These are phyloP conservation scores for Ophiostoma sp. DNA, from an alignment of 2,329 filamentous ascomycete genomes.

Conservation along the genomic window DNA sequence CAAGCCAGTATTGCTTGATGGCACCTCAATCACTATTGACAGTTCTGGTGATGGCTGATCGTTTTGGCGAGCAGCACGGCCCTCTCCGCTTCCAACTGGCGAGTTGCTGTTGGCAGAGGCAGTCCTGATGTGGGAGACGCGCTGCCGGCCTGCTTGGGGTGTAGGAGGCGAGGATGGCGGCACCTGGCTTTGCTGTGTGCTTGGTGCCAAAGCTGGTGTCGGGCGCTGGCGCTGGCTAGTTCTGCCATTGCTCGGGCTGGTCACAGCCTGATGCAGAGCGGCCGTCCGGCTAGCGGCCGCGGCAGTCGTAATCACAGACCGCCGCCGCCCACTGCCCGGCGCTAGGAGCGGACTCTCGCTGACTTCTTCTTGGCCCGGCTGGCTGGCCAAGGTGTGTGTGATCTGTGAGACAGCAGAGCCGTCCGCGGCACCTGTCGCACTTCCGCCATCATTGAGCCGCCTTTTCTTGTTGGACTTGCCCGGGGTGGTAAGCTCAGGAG, in stretches of 20 bases:
- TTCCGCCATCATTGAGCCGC: slow-evolving; percentile 31
- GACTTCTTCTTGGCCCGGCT: slow-evolving; percentile 39
- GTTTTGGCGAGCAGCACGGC: not conserved
- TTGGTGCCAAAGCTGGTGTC: no score
- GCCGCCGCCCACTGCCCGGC: slow-evolving; percentile 51
- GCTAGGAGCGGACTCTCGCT: slow-evolving; percentile 50
- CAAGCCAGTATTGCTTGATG: not conserved
- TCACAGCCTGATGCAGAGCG: slow-evolving; percentile 38
- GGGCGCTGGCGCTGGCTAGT: no score
- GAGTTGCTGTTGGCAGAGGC: not conserved
- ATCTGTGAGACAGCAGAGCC: not conserved
- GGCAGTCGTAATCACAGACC: slow-evolving; percentile 36
- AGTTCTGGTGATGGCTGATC: slow-evolving; percentile 36
- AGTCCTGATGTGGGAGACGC: not conserved
- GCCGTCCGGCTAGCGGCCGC: slow-evolving; percentile 33
- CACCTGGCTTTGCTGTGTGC: not conserved
- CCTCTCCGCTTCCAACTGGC: not conserved
- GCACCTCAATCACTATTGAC: slow-evolving; percentile 11
- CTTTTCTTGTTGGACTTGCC: slow-evolving; percentile 42
- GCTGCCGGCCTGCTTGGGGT: not conserved
- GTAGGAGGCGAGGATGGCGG: no score
- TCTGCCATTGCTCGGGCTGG: not conserved
- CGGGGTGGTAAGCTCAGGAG: not conserved
- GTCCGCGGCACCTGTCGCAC: not conserved
- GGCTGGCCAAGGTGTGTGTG: not conserved